These are phyloP conservation scores for Leucoagaricus sp. DNA, from an alignment of 1,284 basidiomycete genomes.

Conservation along the genomic window DNA sequence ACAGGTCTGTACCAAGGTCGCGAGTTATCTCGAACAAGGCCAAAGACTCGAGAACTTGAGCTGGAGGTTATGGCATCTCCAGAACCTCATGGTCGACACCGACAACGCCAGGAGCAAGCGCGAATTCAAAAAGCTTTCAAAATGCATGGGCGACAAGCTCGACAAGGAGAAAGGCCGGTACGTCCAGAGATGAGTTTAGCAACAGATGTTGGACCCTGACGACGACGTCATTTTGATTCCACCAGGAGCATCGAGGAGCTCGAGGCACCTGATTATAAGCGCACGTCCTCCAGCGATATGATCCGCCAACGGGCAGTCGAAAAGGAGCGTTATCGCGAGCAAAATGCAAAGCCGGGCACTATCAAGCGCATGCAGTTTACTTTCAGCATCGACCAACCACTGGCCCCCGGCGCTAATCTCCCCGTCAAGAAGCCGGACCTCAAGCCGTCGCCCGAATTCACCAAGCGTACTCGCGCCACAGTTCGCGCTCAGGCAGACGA, in stretches of 20 bases:
- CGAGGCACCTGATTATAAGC: slow-evolving; percentile 75
- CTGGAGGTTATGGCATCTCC: slow-evolving; percentile 86
- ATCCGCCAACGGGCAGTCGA: slow-evolving; percentile 76
- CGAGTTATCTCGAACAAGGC: slow-evolving; percentile 83
- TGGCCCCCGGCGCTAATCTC: slow-evolving; percentile 43
- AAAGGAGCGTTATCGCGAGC: slow-evolving; percentile 76
- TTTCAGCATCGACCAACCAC: slow-evolving; percentile 74
- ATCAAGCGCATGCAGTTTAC: slow-evolving; percentile 86
- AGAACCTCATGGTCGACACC: slow-evolving; percentile 83
- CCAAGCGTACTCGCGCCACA: slow-evolving; percentile 38
- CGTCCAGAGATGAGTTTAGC: slow-evolving; percentile 18
- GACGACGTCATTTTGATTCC: slow-evolving; percentile 21
- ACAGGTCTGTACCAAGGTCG: slow-evolving; percentile 83
- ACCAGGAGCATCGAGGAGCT: slow-evolving; percentile 77
- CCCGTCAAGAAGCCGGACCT: slow-evolving; percentile 65
- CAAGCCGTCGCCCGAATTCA: slow-evolving; percentile 68
- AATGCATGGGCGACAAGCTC: slow-evolving; percentile 82
- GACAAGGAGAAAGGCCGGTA: slow-evolving; percentile 88
- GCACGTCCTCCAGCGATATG: slow-evolving; percentile 71
- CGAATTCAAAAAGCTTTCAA: slow-evolving; percentile 83
- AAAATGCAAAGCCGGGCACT: slow-evolving; percentile 63
- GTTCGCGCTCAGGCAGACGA: slow-evolving; percentile 26
- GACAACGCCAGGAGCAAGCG: slow-evolving; percentile 84
- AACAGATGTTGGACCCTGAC: slow-evolving; percentile 30
- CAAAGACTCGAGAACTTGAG: slow-evolving; percentile 84